Evolutionary conservation across 768 basidiomycete species (phyloP).

Genomic region (Lentinula sp.): DNA sequence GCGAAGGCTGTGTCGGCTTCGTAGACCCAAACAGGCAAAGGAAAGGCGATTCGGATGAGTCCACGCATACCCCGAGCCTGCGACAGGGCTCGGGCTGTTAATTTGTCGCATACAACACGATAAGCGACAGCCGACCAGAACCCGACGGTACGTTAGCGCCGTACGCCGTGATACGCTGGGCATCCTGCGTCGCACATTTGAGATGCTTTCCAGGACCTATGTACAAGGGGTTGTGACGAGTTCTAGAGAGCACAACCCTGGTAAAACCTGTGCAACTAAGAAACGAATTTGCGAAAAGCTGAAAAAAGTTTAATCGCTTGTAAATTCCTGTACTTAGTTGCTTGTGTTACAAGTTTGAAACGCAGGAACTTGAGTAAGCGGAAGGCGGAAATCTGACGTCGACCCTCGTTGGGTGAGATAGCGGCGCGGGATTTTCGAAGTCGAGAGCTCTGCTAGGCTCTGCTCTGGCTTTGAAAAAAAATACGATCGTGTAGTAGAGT

Average conservation of each 20-base stretch:
- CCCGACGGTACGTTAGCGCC: not conserved
- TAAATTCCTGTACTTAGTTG: not conserved
- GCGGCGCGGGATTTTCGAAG: not conserved
- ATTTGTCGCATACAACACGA: not conserved
- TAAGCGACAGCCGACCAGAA: not conserved
- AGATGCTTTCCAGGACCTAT: not conserved
- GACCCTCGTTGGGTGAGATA: not conserved
- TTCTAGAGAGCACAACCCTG: not conserved
- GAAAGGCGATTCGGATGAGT: not conserved
- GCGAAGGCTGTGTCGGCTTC: not conserved
- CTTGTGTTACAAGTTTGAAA: not conserved
- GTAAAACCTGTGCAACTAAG: not conserved
- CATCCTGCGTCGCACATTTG: not conserved
- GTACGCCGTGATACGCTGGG: not conserved
- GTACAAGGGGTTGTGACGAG: not conserved
- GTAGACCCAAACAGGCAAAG: not conserved
- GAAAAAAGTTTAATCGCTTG: not conserved
- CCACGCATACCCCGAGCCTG: not conserved
- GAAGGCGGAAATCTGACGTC: not conserved
- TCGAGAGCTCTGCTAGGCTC: not conserved
- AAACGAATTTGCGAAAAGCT: not conserved
- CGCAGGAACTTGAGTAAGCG: not conserved
- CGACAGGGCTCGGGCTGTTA: not conserved
- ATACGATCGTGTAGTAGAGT: too few species aligned
- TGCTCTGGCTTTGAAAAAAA: too few species aligned